A percentile compares a stretch with the other conserved stretches of the same genome.
Conservation (phyloP, 306 rosid genomes). For the Cucurbita pepo region DNA sequence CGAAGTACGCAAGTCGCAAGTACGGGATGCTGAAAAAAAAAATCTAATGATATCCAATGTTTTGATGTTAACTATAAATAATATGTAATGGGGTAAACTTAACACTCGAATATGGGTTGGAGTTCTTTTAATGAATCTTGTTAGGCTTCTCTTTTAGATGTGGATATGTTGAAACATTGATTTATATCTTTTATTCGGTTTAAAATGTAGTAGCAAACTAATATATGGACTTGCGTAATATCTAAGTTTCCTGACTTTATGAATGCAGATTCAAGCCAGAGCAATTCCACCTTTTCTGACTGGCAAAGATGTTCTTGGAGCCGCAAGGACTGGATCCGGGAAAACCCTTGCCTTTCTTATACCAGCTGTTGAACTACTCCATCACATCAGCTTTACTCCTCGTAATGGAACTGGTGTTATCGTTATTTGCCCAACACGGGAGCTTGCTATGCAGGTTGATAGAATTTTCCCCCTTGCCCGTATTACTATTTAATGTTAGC, state of each 20-base stretch:
- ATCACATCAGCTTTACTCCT: conserved; percentile 35
- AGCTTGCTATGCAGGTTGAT: conserved; percentile 85
- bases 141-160: too few species aligned
- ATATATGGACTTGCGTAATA: not conserved
- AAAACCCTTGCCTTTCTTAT: conserved; percentile 85
- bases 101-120: not conserved
- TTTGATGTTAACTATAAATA: not conserved
- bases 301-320: conserved; percentile 84
- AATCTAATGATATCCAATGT: not conserved
- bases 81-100: not conserved
- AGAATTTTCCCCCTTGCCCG: not conserved
- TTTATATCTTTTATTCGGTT: too few species aligned
- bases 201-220: not conserved
- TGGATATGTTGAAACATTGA: too few species aligned
- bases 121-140: not conserved
- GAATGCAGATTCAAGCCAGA: conserved; percentile 70
- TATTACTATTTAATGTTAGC: not conserved
- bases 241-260: not conserved
- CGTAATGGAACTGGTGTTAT: conserved; percentile 75
- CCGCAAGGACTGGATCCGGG: conserved; percentile 96
- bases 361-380: conserved; percentile 76
- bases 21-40: not conserved
- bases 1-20: too few species aligned
- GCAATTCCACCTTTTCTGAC: conserved; percentile 50
- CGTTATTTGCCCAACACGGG: conserved; percentile 87